Evolutionary conservation across 1,284 basidiomycete species (phyloP).

Genomic region (Stereum hirsutum): DNA sequence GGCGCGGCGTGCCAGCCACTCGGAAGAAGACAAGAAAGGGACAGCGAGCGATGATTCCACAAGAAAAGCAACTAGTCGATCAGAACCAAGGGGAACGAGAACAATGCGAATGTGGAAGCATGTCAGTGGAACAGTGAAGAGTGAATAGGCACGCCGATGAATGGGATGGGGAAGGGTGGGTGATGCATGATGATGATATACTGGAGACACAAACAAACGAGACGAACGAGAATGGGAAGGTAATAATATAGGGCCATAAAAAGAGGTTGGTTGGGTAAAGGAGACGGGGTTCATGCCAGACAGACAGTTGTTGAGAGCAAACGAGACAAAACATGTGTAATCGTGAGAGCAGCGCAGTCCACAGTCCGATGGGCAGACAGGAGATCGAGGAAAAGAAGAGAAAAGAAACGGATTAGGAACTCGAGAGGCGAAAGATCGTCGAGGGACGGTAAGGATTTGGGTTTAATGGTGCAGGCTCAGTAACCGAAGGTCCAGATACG

Average conservation of each 20-base stretch:
- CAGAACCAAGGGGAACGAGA: neutral
- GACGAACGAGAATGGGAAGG: conserved; percentile 21
- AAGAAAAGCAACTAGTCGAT: no score
- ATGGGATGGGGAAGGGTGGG: conserved; percentile 17
- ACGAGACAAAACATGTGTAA: conserved; percentile 42
- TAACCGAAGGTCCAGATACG: neutral
- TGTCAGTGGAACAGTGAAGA: neutral
- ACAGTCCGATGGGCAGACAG: conserved; percentile 21
- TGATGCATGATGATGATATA: conserved; percentile 25
- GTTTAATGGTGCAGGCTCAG: neutral
- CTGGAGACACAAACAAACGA: conserved; percentile 16
- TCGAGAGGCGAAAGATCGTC: neutral
- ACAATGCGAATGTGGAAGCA: neutral
- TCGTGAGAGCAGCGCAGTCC: conserved; percentile 22
- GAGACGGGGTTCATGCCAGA: conserved; percentile 47
- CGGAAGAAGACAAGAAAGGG: no score
- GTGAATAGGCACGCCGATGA: conserved; percentile 18
- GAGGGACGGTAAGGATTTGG: neutral
- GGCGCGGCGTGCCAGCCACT: conserved; percentile 15
- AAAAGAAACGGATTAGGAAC: neutral
- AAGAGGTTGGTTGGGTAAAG: no score
- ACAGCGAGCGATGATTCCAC: neutral
- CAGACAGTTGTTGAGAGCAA: conserved; percentile 34
- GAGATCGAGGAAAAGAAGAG: conserved; percentile 10
- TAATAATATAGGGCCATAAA: conserved; percentile 40